Percentiles rank a stretch among this genome's conserved stretches.
Conservation (phyloP, 768 basidiomycete species). For the Serendipita sp. region DNA sequence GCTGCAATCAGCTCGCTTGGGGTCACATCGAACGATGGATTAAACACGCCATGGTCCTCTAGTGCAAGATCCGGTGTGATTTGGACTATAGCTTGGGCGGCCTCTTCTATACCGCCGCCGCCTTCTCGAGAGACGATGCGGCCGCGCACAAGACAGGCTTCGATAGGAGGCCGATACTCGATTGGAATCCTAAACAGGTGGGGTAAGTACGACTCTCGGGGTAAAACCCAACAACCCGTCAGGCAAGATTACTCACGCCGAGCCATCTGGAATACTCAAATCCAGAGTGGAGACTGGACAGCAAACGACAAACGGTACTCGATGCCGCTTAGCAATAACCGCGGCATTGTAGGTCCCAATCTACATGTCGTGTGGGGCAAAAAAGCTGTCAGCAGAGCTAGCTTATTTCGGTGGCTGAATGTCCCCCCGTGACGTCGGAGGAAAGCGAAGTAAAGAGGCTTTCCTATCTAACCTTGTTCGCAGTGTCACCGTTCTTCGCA, state of each 20-base stretch:
- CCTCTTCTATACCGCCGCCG: not conserved
- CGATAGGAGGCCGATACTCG: slow-evolving; percentile 75
- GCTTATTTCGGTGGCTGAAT: not conserved
- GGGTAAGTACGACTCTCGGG: slow-evolving; percentile 1
- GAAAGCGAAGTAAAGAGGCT: not conserved
- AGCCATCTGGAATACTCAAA: slow-evolving; percentile 55
- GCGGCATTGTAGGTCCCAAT: slow-evolving; percentile 96
- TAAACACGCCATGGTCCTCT: slow-evolving; percentile 47
- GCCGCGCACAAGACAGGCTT: slow-evolving; percentile 81
- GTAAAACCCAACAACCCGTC: not conserved
- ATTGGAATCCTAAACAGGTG: slow-evolving; percentile 53
- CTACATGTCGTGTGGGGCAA: slow-evolving; percentile 16
- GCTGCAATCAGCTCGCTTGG: slow-evolving; percentile 88
- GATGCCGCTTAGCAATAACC: slow-evolving; percentile 72
- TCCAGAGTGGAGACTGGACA: slow-evolving; percentile 90
- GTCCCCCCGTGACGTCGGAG: no score
- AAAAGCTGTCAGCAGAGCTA: not conserved
- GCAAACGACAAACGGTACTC: slow-evolving; percentile 82
- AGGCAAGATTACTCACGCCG: slow-evolving; percentile 25
- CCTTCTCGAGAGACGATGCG: slow-evolving; percentile 27
- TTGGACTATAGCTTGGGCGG: slow-evolving; percentile 60
- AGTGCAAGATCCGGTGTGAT: slow-evolving; percentile 51
- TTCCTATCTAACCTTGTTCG: slow-evolving; percentile 58
- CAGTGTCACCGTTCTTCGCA: slow-evolving; percentile 88
- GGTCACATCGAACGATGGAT: slow-evolving; percentile 94